Percentiles rank a stretch among this genome's conserved stretches.
These are phyloP conservation scores for Alternaria postmessia DNA, from an alignment of 2,329 filamentous ascomycete species.

Conservation along the genomic window DNA sequence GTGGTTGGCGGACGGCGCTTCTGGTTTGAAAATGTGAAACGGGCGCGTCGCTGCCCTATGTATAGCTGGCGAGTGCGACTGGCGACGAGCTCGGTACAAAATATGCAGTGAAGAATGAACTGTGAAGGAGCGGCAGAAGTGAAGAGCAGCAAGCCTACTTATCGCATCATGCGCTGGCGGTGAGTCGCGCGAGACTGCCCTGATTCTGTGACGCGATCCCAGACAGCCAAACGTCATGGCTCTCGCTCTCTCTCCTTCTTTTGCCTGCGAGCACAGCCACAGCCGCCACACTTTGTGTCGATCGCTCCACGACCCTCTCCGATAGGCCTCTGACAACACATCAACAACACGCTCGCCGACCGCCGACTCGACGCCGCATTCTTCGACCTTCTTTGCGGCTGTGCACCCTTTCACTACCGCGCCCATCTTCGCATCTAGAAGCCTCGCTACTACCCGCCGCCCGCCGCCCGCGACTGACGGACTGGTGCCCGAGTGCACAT, in stretches of 20 bases:
- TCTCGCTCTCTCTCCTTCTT: conserved; percentile 2
- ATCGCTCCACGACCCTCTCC: conserved; percentile 11
- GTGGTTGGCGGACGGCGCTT: conserved; percentile 47
- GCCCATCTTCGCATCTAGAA: conserved; percentile 19
- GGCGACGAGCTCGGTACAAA: conserved; percentile 20
- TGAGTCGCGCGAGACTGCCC: conserved; percentile 31
- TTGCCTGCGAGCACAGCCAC: conserved; percentile 24
- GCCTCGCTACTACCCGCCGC: conserved; percentile 13
- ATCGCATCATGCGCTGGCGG: conserved; percentile 36
- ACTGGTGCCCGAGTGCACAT: conserved; percentile 4
- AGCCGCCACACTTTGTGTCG: conserved; percentile 17
- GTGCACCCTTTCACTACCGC: conserved; percentile 25
- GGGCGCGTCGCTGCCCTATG: conserved; percentile 49
- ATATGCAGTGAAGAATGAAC: conserved; percentile 5
- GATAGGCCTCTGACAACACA: conserved; percentile 18
- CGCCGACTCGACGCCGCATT: conserved; percentile 11
- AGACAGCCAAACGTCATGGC: conserved; percentile 29
- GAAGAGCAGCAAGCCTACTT: conserved; percentile 21
- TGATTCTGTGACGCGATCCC: conserved; percentile 33
- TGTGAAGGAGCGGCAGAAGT: conserved; percentile 12
- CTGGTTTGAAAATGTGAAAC: conserved; percentile 46
- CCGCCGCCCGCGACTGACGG: conserved; percentile 7
- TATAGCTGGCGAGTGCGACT: conserved; percentile 42
- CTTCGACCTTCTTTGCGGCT: conserved; percentile 39
- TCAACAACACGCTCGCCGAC: conserved; percentile 1